These are phyloP conservation scores for Pichia pseudocactophila DNA, from an alignment of 805 yeast species.

Conservation along the genomic window DNA sequence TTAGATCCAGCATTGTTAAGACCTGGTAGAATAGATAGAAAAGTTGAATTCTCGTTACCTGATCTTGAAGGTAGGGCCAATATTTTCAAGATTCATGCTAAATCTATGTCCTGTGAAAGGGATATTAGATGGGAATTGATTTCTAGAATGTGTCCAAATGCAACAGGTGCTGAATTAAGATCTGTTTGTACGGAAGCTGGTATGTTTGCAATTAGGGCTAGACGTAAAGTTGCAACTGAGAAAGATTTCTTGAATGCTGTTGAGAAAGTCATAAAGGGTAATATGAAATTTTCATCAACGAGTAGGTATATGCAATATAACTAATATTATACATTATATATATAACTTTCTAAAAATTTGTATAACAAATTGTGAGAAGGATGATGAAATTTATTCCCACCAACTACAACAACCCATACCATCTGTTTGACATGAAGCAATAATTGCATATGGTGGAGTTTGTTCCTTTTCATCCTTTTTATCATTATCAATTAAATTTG, in stretches of 20 bases:
- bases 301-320: conserved; percentile 98
- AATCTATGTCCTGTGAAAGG: conserved; percentile 95
- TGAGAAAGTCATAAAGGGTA: conserved; percentile 97
- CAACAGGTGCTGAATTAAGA: conserved; percentile 97
- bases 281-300: conserved; percentile 94
- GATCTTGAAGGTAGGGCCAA: conserved; percentile 97
- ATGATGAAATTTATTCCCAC: conserved; percentile 79
- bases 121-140: conserved; percentile 98
- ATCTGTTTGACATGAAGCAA: conserved; percentile 89
- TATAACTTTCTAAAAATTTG: not conserved
- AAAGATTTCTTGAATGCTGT: conserved; percentile 97
- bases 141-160: conserved; percentile 93
- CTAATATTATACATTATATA: conserved; percentile 25
- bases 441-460: conserved; percentile 72
- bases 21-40: conserved; percentile 98
- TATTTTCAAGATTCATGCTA: conserved; percentile 93
- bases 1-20: conserved; percentile 95
- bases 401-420: conserved; percentile 96
- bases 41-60: conserved; percentile 93
- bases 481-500: conserved; percentile 17
- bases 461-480: conserved; percentile 30
- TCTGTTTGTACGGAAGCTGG: conserved; percentile 99
- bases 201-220: conserved; percentile 97
- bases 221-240: conserved; percentile 97
- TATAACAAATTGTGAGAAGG: not conserved